A percentile compares a stretch with the other conserved stretches of the same genome.
These are phyloP conservation scores for Calonectria pseudoreteaudii DNA, from an alignment of 2,329 filamentous ascomycete species.

Conservation along the genomic window DNA sequence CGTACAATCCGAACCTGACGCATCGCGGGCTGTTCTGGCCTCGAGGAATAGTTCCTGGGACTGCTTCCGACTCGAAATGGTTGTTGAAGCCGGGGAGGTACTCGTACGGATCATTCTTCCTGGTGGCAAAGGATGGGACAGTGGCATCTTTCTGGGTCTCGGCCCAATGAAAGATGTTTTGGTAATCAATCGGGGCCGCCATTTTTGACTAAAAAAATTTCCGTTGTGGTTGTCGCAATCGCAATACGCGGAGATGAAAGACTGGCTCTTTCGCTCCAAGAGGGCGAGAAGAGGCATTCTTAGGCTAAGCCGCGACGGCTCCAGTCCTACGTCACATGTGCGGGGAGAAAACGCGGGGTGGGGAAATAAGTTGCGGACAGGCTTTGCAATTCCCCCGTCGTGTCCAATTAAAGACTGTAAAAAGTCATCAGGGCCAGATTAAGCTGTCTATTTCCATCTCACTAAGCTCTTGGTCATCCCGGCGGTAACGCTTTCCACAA, in stretches of 20 bases:
- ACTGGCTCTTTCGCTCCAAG: background rate
- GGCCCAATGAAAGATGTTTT: slow-evolving; percentile 68
- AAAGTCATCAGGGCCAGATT: background rate
- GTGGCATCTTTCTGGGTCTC: slow-evolving; percentile 69
- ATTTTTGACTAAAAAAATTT: background rate
- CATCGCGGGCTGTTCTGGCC: slow-evolving; percentile 59
- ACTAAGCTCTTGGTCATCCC: slow-evolving; percentile 7
- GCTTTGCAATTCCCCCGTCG: background rate
- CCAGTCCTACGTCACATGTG: slow-evolving; percentile 1
- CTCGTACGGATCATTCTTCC: slow-evolving; percentile 57
- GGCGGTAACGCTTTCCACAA: background rate
- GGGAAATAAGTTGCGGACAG: background rate
- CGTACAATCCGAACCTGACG: slow-evolving; percentile 51
- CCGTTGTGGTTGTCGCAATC: background rate
- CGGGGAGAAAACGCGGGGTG: slow-evolving; percentile 8
- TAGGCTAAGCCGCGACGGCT: background rate
- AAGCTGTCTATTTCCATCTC: background rate
- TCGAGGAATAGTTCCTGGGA: slow-evolving; percentile 59
- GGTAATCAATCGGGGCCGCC: slow-evolving; percentile 51
- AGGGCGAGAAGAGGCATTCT: background rate
- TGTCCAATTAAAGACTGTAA: slow-evolving; percentile 1
- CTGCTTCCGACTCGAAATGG: slow-evolving; percentile 54
- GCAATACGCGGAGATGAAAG: background rate
- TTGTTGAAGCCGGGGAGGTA: slow-evolving; percentile 69
- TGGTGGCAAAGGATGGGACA: slow-evolving; percentile 64